Conservation (phyloP, 768 basidiomycete genomes). For the Mycena chlorophos region DNA sequence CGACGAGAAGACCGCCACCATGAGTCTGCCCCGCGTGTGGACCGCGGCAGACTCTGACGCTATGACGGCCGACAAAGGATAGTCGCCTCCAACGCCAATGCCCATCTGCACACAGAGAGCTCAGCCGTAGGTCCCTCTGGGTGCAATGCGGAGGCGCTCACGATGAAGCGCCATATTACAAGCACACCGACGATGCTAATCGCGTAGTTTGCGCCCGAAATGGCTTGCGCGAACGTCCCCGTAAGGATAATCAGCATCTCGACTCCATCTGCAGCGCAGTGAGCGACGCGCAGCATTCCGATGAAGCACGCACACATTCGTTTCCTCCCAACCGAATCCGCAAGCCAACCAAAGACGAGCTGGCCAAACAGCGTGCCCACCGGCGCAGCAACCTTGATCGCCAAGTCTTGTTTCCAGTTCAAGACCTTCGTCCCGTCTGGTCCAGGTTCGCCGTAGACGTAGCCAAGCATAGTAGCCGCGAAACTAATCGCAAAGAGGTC, state of each 20-base stretch:
- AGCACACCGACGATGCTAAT: conserved; percentile 74
- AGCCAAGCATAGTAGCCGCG: conserved; percentile 79
- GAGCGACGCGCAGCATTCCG: background rate
- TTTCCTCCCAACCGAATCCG: conserved; percentile 77
- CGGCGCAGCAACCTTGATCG: conserved; percentile 75
- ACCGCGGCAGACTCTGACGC: conserved; percentile 87
- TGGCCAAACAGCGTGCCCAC: conserved; percentile 77
- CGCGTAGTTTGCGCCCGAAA: conserved; percentile 66
- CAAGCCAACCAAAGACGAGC: conserved; percentile 78
- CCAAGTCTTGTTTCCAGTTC: conserved; percentile 67
- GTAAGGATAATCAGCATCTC: conserved; percentile 83
- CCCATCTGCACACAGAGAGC: conserved; percentile 85
- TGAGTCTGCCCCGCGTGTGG: conserved; percentile 76
- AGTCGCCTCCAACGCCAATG: conserved; percentile 86
- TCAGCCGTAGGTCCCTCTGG: no score
- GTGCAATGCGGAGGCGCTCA: no score
- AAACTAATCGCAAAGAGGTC: conserved; percentile 93
- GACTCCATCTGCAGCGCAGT: conserved; percentile 51
- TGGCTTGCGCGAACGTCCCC: conserved; percentile 75
- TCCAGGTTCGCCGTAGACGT: conserved; percentile 61
- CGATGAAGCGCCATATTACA: conserved; percentile 83
- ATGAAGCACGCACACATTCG: conserved; percentile 63
- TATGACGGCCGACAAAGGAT: conserved; percentile 83
- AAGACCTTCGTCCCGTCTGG: conserved; percentile 37
- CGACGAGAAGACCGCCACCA: conserved; percentile 83